phyloP scores from a whole-genome alignment of 345 rosid species.

The Mallotus nudiflorus region DNA sequence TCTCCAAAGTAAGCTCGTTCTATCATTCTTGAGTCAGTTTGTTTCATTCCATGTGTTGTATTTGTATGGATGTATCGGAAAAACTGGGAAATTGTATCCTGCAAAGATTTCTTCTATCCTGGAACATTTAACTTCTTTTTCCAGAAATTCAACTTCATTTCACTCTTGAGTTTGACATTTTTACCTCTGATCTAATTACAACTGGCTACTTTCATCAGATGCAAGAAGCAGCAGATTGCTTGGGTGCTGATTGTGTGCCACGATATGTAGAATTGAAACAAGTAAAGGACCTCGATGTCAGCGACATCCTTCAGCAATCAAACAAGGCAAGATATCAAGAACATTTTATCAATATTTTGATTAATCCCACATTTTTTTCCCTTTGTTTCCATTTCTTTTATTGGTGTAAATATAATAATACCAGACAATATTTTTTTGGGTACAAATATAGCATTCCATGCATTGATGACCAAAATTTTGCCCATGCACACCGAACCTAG shows the following conservation, averaged over 20 bases:
- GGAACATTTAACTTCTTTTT: not conserved
- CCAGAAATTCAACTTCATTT: not conserved
- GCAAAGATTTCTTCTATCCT: not conserved
- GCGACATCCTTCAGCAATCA: slow-evolving; percentile 41
- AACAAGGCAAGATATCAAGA: slow-evolving; percentile 50
- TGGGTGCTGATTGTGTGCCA: slow-evolving; percentile 83
- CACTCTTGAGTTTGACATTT: too few species aligned
- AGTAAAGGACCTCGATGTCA: slow-evolving; percentile 52
- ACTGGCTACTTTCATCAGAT: slow-evolving; percentile 42
- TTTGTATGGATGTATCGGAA: not conserved
- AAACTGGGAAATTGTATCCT: not conserved
- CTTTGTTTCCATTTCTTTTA: not conserved
- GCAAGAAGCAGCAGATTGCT: slow-evolving; percentile 92
- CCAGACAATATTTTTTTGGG: too few species aligned
- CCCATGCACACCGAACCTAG: not conserved
- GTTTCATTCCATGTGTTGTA: not conserved
- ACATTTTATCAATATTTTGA: not conserved
- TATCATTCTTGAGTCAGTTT: not conserved
- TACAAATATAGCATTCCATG: too few species aligned
- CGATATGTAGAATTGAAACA: slow-evolving; percentile 65
- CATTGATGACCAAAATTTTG: not conserved
- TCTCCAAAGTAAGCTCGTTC: slow-evolving; percentile 54
- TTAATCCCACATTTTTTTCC: too few species aligned
- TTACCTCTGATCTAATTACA: too few species aligned
- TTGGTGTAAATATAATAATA: not conserved